A percentile compares a stretch with the other conserved stretches of the same genome.
These are phyloP conservation scores for Citrus sp. DNA, from an alignment of 345 rosid species.

Conservation along the genomic window DNA sequence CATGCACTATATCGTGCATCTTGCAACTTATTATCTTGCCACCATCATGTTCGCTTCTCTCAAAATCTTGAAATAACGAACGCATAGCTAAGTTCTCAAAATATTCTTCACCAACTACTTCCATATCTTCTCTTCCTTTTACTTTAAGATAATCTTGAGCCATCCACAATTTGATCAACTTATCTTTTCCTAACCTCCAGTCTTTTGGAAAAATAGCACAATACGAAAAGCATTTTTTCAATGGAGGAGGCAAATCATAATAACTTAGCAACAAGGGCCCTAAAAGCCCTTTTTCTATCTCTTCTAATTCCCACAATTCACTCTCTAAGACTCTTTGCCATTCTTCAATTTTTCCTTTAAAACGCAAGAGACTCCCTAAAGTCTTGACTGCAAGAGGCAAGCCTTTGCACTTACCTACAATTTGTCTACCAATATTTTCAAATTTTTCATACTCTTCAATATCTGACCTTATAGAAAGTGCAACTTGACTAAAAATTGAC, in stretches of 20 bases:
- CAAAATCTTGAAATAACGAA: neutral
- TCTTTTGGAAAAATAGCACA: conserved; percentile 1
- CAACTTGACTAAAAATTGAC: neutral
- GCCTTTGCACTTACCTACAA: neutral
- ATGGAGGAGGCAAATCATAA: neutral
- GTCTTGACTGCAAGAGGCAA: neutral
- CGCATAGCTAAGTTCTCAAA: neutral
- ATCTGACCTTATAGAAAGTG: neutral
- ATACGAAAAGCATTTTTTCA: neutral
- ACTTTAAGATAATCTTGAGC: neutral
- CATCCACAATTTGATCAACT: neutral
- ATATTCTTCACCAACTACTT: neutral
- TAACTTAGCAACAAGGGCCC: neutral
- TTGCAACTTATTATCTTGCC: neutral
- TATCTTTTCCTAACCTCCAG: neutral
- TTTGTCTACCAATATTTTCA: neutral
- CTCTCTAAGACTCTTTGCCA: neutral
- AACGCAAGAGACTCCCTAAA: neutral
- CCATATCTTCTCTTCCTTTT: neutral
- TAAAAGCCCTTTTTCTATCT: neutral
- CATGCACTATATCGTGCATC: conserved; percentile 2
- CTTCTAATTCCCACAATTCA: neutral
- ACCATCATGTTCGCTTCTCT: neutral
- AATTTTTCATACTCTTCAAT: neutral
- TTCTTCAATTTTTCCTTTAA: neutral